Base-by-base conservation (phyloP, 2,329 filamentous ascomycete species). In the Xylariaceae sp. region DNA sequence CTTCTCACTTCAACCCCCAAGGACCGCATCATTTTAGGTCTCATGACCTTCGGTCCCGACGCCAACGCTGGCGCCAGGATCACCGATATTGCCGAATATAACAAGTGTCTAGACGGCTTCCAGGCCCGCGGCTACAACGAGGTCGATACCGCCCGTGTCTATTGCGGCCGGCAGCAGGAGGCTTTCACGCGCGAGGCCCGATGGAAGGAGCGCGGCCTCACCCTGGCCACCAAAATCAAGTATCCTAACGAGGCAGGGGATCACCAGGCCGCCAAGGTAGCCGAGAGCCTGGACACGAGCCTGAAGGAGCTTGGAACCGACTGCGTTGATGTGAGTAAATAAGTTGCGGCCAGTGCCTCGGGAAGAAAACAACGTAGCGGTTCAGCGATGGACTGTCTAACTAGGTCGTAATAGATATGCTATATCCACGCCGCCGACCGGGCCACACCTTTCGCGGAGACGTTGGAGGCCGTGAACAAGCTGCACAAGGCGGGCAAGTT, bases 401-500 rank as follows among this genome's bases (percentile, higher is more conserved):
- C 22, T 11, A 11, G 22, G 22, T 26, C 22, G 6, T 6, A n/a
- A 17, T 42, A 69, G 63, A 87, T 88, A 47, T 83, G 85, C 61
- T 89, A 89, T 60, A 72, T 89, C 15, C 86, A 89, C 62, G 85
- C 84, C 8, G 73, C 85, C 3, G 76, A 81, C 56, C 78, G 83
- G 9, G 78, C 72, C 1, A 76, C 83, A 1, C 85, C 85, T 0
- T 95, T 95, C 55, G 79, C 80, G 7, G 85, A 93, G 63, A 93
- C 89, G 0, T 73, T 95, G 15, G 77, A 81, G 54, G 85, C 83
- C 4, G 73, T 89, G 44, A 79, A 95, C 61, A 81, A 89, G 64
- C 68, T 95, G 38, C 87, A 95, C 71, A 87, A 89, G 64, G 78
- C 85, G 42, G 88, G 89, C 45, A 93, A 91, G 61, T 95, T 96